Base-by-base conservation (phyloP, 2,329 filamentous ascomycete species). In the Ophiostoma tasmaniense region DNA sequence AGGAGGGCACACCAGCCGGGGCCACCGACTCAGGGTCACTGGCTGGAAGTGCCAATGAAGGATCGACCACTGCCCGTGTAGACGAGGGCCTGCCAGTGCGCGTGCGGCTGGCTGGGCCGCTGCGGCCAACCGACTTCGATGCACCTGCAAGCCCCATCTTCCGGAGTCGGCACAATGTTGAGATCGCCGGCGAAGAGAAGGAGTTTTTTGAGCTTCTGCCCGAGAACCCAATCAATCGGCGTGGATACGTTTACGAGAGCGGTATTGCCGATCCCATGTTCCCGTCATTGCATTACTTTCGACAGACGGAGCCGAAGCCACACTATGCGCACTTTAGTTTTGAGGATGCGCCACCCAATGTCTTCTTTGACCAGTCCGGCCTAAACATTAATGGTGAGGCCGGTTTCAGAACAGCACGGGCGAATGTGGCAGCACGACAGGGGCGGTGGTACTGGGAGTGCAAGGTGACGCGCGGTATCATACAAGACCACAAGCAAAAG, bases 371-470 rank as follows among this genome's bases (percentile, higher is more conserved):
- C 75, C 86, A 87, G 71, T 84, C 87, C 50, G 93, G 89, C 8
- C 86, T 85, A 25, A 88, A 92, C 66, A 87, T 97, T 67, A 96
- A 91, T 0, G 96, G 95, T 17, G 89, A 94, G 73, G 96, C 96
- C 78, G 93, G 95, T 10, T 97, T 95, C 84, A 87, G 96, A 70
- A 95, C 94, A 83, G 90, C 91, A 1, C 87, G 94, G 52, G 93
- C 92, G 14, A 99, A 99, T 75, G 90, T 98, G 0, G 92, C 91
- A 30, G 91, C 93, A 4, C 85, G 95, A 64, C 91, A 98, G 78
- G 95, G 95, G 0, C 87, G 91, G 39, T 92, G 92, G 83, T 99
- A 96, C 78, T 99, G 93, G 83, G 95, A 99, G 79, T 93, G 94
- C 78, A 93, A 91, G 75, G 87, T 99, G 68, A 89, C 93, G 11